Evolutionary conservation across 257 asterid genomes (phyloP).

Genomic region (Solanum boliviense): DNA sequence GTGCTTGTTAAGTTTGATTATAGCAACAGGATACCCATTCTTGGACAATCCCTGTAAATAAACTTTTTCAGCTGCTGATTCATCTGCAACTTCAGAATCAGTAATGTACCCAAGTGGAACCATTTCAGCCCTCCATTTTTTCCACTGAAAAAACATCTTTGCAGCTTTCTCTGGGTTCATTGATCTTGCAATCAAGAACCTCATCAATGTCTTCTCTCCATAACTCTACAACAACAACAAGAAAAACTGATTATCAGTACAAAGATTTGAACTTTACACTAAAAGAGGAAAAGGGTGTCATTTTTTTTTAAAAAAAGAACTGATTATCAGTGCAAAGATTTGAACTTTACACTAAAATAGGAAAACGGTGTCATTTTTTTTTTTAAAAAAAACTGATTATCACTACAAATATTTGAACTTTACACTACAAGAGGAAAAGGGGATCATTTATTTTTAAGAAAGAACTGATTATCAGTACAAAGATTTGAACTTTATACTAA

Average conservation of each 20-base stretch:
- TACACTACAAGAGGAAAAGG: background rate
- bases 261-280: no score
- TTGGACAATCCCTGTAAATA: constrained; percentile 49
- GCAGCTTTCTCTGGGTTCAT: constrained; percentile 64
- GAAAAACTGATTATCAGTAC: background rate
- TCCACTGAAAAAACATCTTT: constrained; percentile 80
- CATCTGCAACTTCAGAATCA: constrained; percentile 49
- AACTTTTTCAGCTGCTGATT: constrained; percentile 33
- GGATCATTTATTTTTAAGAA: background rate
- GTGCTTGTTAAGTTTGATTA: constrained; percentile 36
- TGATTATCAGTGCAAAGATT: background rate
- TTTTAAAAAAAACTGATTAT: no score
- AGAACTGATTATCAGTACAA: background rate
- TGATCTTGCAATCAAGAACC: constrained; percentile 94
- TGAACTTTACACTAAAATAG: background rate
- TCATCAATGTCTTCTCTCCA: constrained; percentile 44
- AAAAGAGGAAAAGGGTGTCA: no score
- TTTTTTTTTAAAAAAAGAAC: background rate
- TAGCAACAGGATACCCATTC: constrained; percentile 40
- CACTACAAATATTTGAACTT: background rate
- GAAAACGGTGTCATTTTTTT: background rate
- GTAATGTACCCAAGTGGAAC: constrained; percentile 51
- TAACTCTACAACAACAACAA: constrained; percentile 22
- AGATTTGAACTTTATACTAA: background rate
- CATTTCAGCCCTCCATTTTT: constrained; percentile 57